Conservation (phyloP, 2,329 filamentous ascomycete genomes). For the Nemania serpens region DNA sequence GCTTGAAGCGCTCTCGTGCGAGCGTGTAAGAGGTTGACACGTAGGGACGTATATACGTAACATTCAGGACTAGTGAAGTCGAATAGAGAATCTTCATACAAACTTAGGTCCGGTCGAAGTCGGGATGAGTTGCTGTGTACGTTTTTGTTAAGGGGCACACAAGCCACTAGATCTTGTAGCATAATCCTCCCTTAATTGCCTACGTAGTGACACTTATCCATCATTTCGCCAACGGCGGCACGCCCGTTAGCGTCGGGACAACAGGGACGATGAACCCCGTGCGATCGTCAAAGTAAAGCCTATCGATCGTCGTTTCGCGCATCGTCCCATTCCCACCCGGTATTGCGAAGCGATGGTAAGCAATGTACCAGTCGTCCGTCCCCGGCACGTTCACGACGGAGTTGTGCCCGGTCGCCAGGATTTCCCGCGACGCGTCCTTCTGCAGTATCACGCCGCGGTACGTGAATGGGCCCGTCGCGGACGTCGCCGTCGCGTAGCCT, state of each 20-base stretch:
- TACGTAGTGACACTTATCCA: too few species aligned
- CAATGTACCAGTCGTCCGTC: slow-evolving; percentile 56
- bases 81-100: too few species aligned
- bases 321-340: slow-evolving; percentile 50
- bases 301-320: slow-evolving; percentile 51
- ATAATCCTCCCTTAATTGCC: too few species aligned
- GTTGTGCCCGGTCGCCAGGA: slow-evolving; percentile 52
- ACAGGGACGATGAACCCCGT: slow-evolving; percentile 47
- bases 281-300: slow-evolving; percentile 44
- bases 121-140: too few species aligned
- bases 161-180: too few species aligned
- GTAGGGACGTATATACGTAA: too few species aligned
- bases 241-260: slow-evolving; percentile 43
- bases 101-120: too few species aligned
- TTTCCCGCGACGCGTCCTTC: slow-evolving; percentile 47
- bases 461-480: slow-evolving; percentile 48
- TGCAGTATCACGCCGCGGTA: slow-evolving; percentile 51
- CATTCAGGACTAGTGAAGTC: too few species aligned
- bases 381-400: slow-evolving; percentile 52
- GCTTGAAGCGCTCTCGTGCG: too few species aligned
- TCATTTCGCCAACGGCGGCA: slow-evolving; percentile 22
- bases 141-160: too few species aligned
- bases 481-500: slow-evolving; percentile 50
- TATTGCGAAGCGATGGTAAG: slow-evolving; percentile 54
- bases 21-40: too few species aligned